These are phyloP conservation scores for Trichoderma breve DNA, from an alignment of 2,329 filamentous ascomycete genomes.

Conservation along the genomic window DNA sequence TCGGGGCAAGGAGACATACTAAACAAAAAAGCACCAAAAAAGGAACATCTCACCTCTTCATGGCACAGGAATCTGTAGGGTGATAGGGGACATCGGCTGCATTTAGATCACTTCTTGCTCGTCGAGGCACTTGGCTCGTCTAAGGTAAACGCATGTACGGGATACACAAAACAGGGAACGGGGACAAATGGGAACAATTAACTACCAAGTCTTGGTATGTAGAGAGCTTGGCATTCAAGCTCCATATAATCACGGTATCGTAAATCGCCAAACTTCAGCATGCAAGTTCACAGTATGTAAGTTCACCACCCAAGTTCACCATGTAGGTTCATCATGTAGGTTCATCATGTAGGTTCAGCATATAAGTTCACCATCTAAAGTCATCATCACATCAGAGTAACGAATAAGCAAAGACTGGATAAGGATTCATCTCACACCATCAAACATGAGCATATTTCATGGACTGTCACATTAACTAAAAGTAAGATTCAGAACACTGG, in stretches of 20 bases:
- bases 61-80: not conserved
- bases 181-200: not conserved
- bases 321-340: not conserved
- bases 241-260: not conserved
- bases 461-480: conserved; percentile 9
- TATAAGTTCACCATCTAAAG: too few relatives aligned
- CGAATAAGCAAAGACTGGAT: not conserved
- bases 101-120: not conserved
- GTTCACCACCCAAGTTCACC: not conserved
- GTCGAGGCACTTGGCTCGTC: not conserved
- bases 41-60: not conserved
- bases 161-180: not conserved
- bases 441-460: not conserved
- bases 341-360: not conserved
- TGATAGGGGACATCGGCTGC: not conserved
- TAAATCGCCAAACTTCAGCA: not conserved
- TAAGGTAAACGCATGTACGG: not conserved
- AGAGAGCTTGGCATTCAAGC: not conserved
- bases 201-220: not conserved
- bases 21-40: not conserved
- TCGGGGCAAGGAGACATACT: not conserved
- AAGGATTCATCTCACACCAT: not conserved
- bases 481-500: conserved; percentile 6
- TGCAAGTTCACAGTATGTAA: too few relatives aligned
- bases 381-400: not conserved